A percentile compares a stretch with the other conserved stretches of the same genome.
Evolutionary conservation across 2,329 filamentous ascomycete species (phyloP).

Genomic region (Fusarium kyushuense): DNA sequence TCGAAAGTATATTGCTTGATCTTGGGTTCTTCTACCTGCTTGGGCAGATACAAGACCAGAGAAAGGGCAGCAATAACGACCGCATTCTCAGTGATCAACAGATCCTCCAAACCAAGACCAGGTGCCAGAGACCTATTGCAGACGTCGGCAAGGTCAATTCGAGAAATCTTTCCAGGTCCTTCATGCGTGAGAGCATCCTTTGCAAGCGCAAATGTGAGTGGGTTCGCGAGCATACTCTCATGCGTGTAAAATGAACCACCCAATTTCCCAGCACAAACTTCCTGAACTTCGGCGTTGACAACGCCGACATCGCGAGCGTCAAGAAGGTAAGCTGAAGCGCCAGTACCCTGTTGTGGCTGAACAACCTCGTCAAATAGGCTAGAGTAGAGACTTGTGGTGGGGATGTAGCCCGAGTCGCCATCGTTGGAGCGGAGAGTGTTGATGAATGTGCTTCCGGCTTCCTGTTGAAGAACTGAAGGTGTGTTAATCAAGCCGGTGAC

Average conservation of each 20-base stretch:
- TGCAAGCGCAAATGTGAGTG: conserved; percentile 4
- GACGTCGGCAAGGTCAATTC: background rate
- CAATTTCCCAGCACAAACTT: background rate
- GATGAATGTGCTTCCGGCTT: conserved; percentile 13
- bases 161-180: background rate
- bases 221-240: conserved; percentile 14
- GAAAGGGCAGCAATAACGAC: background rate
- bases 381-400: conserved; percentile 18
- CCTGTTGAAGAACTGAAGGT: conserved; percentile 11
- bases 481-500: background rate
- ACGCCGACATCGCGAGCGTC: background rate
- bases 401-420: conserved; percentile 12
- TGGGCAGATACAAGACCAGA: background rate
- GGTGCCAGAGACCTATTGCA: background rate
- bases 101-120: conserved; percentile 2
- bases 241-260: conserved; percentile 20
- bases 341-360: conserved; percentile 6
- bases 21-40: background rate
- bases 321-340: conserved; percentile 10
- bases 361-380: conserved; percentile 16
- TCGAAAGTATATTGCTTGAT: conserved; percentile 6
- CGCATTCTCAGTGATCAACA: background rate
- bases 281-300: conserved; percentile 6
- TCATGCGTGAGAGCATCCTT: conserved; percentile 9
- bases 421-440: conserved; percentile 1